Conservation (phyloP, 2,329 filamentous ascomycete genomes). For the Alternaria infectoria region DNA sequence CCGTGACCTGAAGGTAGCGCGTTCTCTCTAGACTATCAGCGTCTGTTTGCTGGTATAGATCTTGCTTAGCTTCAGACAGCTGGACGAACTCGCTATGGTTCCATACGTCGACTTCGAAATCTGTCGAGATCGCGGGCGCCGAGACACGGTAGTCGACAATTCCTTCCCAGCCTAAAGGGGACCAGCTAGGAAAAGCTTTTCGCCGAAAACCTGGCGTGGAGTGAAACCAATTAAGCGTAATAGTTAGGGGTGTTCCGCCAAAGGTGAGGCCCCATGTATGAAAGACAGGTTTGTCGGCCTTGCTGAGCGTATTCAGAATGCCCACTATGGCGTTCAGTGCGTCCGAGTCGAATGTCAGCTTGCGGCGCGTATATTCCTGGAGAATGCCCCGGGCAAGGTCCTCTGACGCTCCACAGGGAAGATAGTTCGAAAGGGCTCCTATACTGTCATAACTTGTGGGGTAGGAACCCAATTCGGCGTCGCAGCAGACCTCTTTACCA, state of each 20-base stretch:
- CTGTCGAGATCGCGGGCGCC: not conserved
- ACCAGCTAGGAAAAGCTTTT: not conserved
- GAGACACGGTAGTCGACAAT: too few species aligned
- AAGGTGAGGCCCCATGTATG: not conserved
- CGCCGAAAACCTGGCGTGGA: fast-evolving
- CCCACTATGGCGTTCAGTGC: not conserved
- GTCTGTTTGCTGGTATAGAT: fast-evolving
- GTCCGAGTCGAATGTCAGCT: not conserved
- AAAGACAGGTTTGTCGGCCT: not conserved
- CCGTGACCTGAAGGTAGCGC: not conserved
- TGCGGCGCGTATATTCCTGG: not conserved
- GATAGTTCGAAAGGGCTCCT: too few species aligned
- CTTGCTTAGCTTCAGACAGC: fast-evolving
- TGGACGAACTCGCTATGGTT: fast-evolving
- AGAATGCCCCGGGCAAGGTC: too few species aligned
- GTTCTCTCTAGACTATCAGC: fast-evolving
- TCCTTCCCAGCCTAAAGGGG: not conserved
- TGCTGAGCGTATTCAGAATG: not conserved
- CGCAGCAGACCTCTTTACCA: not conserved
- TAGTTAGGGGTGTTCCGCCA: not conserved
- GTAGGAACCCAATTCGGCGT: too few species aligned
- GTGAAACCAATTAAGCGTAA: not conserved
- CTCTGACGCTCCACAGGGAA: too few species aligned
- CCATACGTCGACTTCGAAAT: not conserved
- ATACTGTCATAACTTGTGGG: too few species aligned